Conservation (phyloP, 805 yeast species). For the Pichia sporocuriosa region DNA sequence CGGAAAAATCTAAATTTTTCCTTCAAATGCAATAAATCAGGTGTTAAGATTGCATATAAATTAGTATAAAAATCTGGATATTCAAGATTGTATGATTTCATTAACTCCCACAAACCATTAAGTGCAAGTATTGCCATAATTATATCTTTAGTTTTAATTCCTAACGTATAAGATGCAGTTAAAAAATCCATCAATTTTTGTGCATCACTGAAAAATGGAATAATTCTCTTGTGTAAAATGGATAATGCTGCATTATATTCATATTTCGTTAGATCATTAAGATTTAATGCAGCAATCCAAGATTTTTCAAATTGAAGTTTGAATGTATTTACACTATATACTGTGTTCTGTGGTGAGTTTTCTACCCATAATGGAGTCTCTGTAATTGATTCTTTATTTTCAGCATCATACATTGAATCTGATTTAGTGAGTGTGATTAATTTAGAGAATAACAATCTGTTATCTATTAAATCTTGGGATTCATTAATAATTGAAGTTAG, state of each 20-base stretch:
- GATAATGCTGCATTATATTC: slow-evolving; percentile 68
- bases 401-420: slow-evolving; percentile 26
- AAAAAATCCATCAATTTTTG: slow-evolving; percentile 87
- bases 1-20: slow-evolving; percentile 86
- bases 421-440: slow-evolving; percentile 33
- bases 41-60: slow-evolving; percentile 73
- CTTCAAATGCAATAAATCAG: slow-evolving; percentile 65
- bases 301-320: slow-evolving; percentile 62
- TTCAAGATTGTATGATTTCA: slow-evolving; percentile 76
- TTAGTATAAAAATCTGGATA: slow-evolving; percentile 86
- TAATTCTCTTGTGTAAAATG: slow-evolving; percentile 74
- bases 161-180: slow-evolving; percentile 69
- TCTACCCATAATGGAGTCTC: slow-evolving; percentile 25
- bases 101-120: slow-evolving; percentile 81
- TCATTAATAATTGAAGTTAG: slow-evolving; percentile 22
- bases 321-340: slow-evolving; percentile 34
- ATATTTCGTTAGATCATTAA: slow-evolving; percentile 30
- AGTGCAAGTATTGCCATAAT: slow-evolving; percentile 56
- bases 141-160: slow-evolving; percentile 28
- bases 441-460: slow-evolving; percentile 32
- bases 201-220: slow-evolving; percentile 76
- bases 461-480: slow-evolving; percentile 16
- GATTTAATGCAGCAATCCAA: slow-evolving; percentile 51
- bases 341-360: slow-evolving; percentile 40
- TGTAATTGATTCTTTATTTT: slow-evolving; percentile 28